phyloP scores from a whole-genome alignment of 1,284 basidiomycete genomes.

The Flammula alnicola region DNA sequence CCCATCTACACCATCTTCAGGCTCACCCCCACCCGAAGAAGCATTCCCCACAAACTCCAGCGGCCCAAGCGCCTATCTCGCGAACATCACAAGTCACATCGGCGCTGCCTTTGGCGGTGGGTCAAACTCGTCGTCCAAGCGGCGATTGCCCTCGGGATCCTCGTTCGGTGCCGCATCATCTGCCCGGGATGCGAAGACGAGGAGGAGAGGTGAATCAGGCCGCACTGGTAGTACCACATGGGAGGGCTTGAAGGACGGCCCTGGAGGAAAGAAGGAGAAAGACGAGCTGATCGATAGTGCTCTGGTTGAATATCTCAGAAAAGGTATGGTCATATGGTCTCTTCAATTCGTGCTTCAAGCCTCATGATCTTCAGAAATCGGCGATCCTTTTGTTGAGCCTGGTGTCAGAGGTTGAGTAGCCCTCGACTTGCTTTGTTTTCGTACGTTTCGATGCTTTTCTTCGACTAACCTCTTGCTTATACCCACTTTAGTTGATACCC shows the following conservation, averaged over 20 bases:
- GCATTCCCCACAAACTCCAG: conserved; percentile 21
- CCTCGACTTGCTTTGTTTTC: not conserved
- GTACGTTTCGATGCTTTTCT: no score
- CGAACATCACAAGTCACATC: conserved; percentile 38
- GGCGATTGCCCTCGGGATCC: conserved; percentile 40
- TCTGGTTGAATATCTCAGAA: conserved; percentile 45
- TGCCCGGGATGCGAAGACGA: conserved; percentile 43
- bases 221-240: conserved; percentile 21
- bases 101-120: conserved; percentile 34
- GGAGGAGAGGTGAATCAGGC: conserved; percentile 41
- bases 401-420: conserved; percentile 18
- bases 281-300: conserved; percentile 42
- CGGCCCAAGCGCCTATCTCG: conserved; percentile 22
- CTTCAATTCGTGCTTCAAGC: conserved; percentile 1
- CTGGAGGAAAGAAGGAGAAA: conserved; percentile 42
- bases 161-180: conserved; percentile 37
- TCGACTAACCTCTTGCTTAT: no score
- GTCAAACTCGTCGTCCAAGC: conserved; percentile 35
- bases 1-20: conserved; percentile 42
- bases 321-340: conserved; percentile 34
- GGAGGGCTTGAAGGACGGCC: conserved; percentile 28
- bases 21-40: conserved; percentile 45
- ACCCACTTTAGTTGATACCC: conserved; percentile 3
- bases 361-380: conserved; percentile 39
- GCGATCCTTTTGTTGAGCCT: conserved; percentile 46